These are phyloP conservation scores for Davidsoniella australis DNA, from an alignment of 2,329 filamentous ascomycete species.

Conservation along the genomic window DNA sequence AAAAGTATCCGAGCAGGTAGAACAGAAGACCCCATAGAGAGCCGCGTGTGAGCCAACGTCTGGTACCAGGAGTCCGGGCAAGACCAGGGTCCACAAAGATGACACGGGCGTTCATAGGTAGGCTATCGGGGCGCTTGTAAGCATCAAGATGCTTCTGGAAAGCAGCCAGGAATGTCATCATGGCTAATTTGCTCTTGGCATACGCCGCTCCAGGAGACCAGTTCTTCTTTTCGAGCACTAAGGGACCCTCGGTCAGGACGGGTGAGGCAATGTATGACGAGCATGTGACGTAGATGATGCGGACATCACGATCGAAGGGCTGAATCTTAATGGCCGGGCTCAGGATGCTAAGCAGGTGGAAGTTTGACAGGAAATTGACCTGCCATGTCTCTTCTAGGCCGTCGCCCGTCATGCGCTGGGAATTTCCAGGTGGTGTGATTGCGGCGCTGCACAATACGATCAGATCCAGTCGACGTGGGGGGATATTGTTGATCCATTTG, in stretches of 20 bases:
- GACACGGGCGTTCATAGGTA: slow-evolving; percentile 68
- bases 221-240: slow-evolving; percentile 26
- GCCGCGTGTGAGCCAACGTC: slow-evolving; percentile 73
- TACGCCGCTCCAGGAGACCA: slow-evolving; percentile 43
- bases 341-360: slow-evolving; percentile 81
- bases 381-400: slow-evolving; percentile 84
- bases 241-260: slow-evolving; percentile 34
- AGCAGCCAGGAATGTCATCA: slow-evolving; percentile 76
- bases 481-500: slow-evolving; percentile 93
- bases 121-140: slow-evolving; percentile 67
- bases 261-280: slow-evolving; percentile 71
- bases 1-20: slow-evolving; percentile 61
- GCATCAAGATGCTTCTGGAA: slow-evolving; percentile 84
- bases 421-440: slow-evolving; percentile 49
- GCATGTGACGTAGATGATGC: slow-evolving; percentile 74
- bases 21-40: slow-evolving; percentile 61
- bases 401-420: slow-evolving; percentile 48
- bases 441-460: slow-evolving; percentile 74
- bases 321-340: slow-evolving; percentile 81
- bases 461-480: slow-evolving; percentile 77
- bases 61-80: slow-evolving; percentile 69
- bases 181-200: slow-evolving; percentile 54
- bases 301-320: slow-evolving; percentile 82
- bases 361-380: slow-evolving; percentile 89
- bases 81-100: slow-evolving; percentile 77